These are phyloP conservation scores for Leptographium procerum DNA, from an alignment of 2,329 filamentous ascomycete genomes.

Conservation along the genomic window DNA sequence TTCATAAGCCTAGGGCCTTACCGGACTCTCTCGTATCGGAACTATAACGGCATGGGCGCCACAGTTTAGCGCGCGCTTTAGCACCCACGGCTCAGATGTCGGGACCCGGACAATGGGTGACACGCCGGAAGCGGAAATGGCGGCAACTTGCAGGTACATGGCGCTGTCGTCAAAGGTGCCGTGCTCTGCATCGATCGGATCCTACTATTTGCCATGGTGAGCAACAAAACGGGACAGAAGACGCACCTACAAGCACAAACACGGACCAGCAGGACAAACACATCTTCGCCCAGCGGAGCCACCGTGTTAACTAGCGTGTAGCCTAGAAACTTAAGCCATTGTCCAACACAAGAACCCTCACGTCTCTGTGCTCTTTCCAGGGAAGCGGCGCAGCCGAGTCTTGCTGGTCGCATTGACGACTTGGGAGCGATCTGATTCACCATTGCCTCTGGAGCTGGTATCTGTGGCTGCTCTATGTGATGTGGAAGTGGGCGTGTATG, in stretches of 20 bases:
- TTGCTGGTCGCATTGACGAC: conserved; percentile 19
- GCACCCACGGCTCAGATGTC: conserved; percentile 28
- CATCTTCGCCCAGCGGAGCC: conserved; percentile 19
- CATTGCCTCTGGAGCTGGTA: no score
- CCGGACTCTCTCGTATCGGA: conserved; percentile 33
- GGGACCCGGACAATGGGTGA: conserved; percentile 28
- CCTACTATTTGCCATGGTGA: neutral
- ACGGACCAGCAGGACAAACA: conserved; percentile 7
- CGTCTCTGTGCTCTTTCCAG: conserved; percentile 18
- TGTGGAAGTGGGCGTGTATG: no score
- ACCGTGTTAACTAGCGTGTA: conserved; percentile 20
- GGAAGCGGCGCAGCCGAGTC: conserved; percentile 17
- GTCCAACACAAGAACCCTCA: conserved; percentile 18
- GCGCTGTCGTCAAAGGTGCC: conserved; percentile 38
- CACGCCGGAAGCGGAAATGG: conserved; percentile 33
- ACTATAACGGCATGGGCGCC: conserved; percentile 40
- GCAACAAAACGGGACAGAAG: no score
- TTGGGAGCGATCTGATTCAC: conserved; percentile 10
- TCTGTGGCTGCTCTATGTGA: no score
- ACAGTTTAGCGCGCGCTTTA: conserved; percentile 37
- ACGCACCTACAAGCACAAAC: no score
- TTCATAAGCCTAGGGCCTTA: conserved; percentile 22
- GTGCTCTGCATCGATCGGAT: conserved; percentile 38
- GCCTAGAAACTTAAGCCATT: conserved; percentile 21
- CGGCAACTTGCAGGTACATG: conserved; percentile 43